These are phyloP conservation scores for Rozella allomycis DNA, from an alignment of 371 early-diverging fungal genomes.

Conservation along the genomic window DNA sequence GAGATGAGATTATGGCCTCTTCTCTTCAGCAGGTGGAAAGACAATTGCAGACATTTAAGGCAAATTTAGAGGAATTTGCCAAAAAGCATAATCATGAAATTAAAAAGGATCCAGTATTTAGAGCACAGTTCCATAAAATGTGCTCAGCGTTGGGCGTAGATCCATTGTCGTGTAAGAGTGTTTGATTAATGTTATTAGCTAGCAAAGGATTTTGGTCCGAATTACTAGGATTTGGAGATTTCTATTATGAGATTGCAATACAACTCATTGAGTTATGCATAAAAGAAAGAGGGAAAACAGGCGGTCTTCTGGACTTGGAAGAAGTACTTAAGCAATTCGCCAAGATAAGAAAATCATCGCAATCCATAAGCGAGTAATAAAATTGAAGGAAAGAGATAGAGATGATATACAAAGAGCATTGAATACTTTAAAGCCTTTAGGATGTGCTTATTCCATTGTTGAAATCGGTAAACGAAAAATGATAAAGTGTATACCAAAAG, in stretches of 20 bases:
- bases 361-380: slow-evolving; percentile 38
- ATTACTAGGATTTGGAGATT: slow-evolving; percentile 83
- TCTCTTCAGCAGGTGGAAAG: slow-evolving; percentile 27
- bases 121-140: slow-evolving; percentile 78
- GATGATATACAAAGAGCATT: slow-evolving; percentile 73
- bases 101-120: slow-evolving; percentile 58
- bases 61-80: slow-evolving; percentile 64
- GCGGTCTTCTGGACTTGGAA: slow-evolving; percentile 63
- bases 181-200: slow-evolving; percentile 20
- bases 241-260: slow-evolving; percentile 83
- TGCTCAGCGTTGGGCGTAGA: slow-evolving; percentile 81
- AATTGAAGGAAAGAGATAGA: slow-evolving; percentile 8
- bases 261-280: slow-evolving; percentile 76
- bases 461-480: slow-evolving; percentile 48
- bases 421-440: slow-evolving; percentile 55
- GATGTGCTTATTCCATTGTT: slow-evolving; percentile 59
- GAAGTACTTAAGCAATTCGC: too few species aligned
- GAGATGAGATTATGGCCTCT: slow-evolving; percentile 7
- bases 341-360: too few species aligned
- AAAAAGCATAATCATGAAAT: slow-evolving; percentile 65
- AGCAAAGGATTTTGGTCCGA: slow-evolving; percentile 88
- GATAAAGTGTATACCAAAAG: slow-evolving; percentile 71
- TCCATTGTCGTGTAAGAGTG: slow-evolving; percentile 62
- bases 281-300: slow-evolving; percentile 53
- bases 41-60: slow-evolving; percentile 53